Evolutionary conservation across 2,329 filamentous ascomycete species (phyloP), one percentile per base, ranked within the genome.

Genomic region (Xylariales sp.): DNA sequence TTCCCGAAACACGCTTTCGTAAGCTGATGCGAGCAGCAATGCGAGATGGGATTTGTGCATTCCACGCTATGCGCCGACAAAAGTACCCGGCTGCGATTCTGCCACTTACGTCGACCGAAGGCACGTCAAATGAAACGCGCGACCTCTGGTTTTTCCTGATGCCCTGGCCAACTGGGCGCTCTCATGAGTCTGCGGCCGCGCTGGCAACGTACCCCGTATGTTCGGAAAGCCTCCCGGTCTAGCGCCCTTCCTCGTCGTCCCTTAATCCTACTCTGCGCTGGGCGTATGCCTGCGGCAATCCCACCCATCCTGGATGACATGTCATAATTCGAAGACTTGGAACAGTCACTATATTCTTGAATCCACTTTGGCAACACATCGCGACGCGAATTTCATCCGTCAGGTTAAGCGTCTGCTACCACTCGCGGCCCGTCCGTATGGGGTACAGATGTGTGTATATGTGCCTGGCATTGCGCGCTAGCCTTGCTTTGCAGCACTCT

Each of bases 401-500:
- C n/a, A 27, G 24, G 24, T 27, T n/a, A 8, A n/a, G 24, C 24
- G 7, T 27, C n/a, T n/a, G n/a, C 8, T 8, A n/a, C 24, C 19
- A 21, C 21, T 16, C 20, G 27, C 36, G 36, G 36, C 36, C 31
- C 24, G 34, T 11, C 34, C 18, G 36, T 39, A 29, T 51, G 49
- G 50, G 44, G 46, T 44, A 46, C 42, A 38, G 33, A 18, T n/a
- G 24, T 28, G 46, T 39, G 47, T 46, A 53, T 45, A 51, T 33
- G 51, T 51, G 44, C 48, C 46, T 50, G 47, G 46, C 47, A 43
- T 46, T 46, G 44, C 52, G 47, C 47, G 50, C 45, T 49, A 51
- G 41, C 49, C 47, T 46, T 41, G 46, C 45, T 45, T 50, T 54
- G 53, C 50, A 46, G 54, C 48, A 48, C 43, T 47, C 48, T 47